These are phyloP conservation scores for Aspergillus fijiensis DNA, from an alignment of 2,329 filamentous ascomycete species.

Conservation along the genomic window DNA sequence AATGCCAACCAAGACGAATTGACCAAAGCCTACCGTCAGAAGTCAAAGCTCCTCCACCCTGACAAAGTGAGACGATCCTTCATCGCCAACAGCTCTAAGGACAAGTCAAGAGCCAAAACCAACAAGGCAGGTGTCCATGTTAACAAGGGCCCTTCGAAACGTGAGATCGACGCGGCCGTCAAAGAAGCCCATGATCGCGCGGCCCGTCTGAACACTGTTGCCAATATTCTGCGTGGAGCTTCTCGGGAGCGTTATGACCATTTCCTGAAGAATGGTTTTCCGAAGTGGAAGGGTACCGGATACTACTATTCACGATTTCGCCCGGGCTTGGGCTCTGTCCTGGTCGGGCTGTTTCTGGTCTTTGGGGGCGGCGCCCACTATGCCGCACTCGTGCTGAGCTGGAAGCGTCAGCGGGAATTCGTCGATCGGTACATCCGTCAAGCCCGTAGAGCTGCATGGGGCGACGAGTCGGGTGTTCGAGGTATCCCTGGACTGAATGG, in stretches of 20 bases:
- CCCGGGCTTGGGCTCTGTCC: constrained; percentile 81
- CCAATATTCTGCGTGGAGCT: constrained; percentile 78
- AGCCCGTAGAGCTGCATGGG: constrained; percentile 85
- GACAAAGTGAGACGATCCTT: constrained; percentile 92
- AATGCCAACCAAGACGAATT: constrained; percentile 81
- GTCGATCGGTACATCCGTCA: constrained; percentile 88
- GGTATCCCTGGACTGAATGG: constrained; percentile 67
- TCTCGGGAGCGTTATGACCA: constrained; percentile 88
- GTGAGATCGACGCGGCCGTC: constrained; percentile 73
- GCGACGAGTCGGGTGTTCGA: constrained; percentile 67
- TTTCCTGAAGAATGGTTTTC: constrained; percentile 90
- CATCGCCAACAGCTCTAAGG: constrained; percentile 64
- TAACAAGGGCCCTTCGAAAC: constrained; percentile 68
- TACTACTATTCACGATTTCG: constrained; percentile 97
- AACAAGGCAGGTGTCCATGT: constrained; percentile 64
- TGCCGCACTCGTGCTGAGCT: constrained; percentile 77
- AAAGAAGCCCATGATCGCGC: constrained; percentile 82
- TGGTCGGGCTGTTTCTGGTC: constrained; percentile 77
- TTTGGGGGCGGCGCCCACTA: constrained; percentile 87
- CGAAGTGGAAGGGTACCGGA: constrained; percentile 92
- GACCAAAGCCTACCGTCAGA: constrained; percentile 90
- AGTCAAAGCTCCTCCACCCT: constrained; percentile 78
- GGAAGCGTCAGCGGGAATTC: constrained; percentile 87
- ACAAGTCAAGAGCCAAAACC: constrained; percentile 50
- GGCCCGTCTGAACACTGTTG: constrained; percentile 78